A percentile compares a stretch with the other conserved stretches of the same genome.
These are phyloP conservation scores for Vitis hybrid DNA, from an alignment of 177 flowering plant species.

Conservation along the genomic window DNA sequence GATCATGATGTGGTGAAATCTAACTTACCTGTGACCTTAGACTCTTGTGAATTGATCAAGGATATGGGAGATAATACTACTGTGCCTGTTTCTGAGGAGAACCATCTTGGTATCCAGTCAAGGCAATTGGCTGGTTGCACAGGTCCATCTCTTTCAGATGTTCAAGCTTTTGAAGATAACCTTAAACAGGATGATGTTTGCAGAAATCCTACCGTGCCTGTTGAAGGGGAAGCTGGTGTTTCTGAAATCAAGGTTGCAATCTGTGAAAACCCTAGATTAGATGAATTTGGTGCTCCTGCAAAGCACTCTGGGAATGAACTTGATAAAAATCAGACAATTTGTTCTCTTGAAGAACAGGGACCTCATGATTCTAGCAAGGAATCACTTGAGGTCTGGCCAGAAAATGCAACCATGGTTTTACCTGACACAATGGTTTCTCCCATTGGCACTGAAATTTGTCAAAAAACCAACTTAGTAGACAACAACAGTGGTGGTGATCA, in stretches of 20 bases:
- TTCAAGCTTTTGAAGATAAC: constrained; percentile 16
- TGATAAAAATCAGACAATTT: constrained; percentile 13
- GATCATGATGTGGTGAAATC: constrained; percentile 21
- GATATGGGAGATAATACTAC: constrained; percentile 12
- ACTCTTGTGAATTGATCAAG: constrained; percentile 12
- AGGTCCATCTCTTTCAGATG: constrained; percentile 11
- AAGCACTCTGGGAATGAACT: constrained; percentile 2
- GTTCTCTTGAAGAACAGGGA: constrained; percentile 18
- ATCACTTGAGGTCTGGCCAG: constrained; percentile 11
- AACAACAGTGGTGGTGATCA: constrained; percentile 2
- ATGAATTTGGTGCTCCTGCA: constrained; percentile 6
- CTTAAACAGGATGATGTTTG: constrained; percentile 6
- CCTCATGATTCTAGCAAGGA: constrained; percentile 8
- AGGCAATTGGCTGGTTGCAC: constrained; percentile 11
- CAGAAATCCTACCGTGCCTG: constrained; percentile 9
- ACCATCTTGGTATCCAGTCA: constrained; percentile 6
- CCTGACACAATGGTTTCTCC: constrained; percentile 11
- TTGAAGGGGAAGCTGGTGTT: constrained; percentile 14
- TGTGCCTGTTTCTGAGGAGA: constrained; percentile 10
- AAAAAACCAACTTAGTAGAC: constrained; percentile 1
- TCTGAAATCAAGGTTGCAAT: constrained; percentile 8
- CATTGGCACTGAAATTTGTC: constrained; percentile 5
- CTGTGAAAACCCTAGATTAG: constrained; percentile 8
- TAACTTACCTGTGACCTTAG: constrained; percentile 4
- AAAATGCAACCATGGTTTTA: constrained; percentile 3